phyloP scores from a whole-genome alignment of 2,329 filamentous ascomycete species.

The Dactylellina drechsleri region DNA sequence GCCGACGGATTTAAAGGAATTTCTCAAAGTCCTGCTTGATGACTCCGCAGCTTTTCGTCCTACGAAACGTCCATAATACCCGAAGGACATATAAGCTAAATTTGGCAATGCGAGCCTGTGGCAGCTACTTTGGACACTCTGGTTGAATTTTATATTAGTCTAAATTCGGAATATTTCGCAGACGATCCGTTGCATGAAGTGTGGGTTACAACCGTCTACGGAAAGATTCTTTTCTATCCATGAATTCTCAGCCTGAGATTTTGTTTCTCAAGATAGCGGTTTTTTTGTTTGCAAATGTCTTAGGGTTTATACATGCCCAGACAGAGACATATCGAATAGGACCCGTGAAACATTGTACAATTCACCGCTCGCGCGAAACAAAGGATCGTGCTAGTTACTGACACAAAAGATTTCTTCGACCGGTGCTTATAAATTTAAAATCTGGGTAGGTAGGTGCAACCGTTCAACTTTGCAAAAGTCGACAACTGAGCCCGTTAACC shows the following conservation, averaged over 20 bases:
- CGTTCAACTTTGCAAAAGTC: constrained; percentile 23
- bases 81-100: constrained; percentile 24
- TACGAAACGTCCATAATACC: constrained; percentile 9
- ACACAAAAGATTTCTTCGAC: not conserved
- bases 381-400: not conserved
- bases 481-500: constrained; percentile 22
- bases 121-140: not conserved
- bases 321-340: constrained; percentile 10
- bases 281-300: not conserved
- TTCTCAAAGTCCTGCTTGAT: not conserved
- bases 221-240: not conserved
- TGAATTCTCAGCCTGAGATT: not conserved
- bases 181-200: constrained; percentile 49
- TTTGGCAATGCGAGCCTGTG: constrained; percentile 45
- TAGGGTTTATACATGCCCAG: not conserved
- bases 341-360: constrained; percentile 43
- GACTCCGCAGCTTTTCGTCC: not conserved
- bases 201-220: constrained; percentile 31
- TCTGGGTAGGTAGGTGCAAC: not conserved
- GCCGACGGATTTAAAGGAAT: not conserved
- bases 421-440: constrained; percentile 21
- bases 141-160: constrained; percentile 15
- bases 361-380: constrained; percentile 16
- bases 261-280: not conserved
- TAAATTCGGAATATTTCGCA: constrained; percentile 51